Base-by-base conservation (phyloP, 148 eudicot genomes). In the Silene uniflora region DNA sequence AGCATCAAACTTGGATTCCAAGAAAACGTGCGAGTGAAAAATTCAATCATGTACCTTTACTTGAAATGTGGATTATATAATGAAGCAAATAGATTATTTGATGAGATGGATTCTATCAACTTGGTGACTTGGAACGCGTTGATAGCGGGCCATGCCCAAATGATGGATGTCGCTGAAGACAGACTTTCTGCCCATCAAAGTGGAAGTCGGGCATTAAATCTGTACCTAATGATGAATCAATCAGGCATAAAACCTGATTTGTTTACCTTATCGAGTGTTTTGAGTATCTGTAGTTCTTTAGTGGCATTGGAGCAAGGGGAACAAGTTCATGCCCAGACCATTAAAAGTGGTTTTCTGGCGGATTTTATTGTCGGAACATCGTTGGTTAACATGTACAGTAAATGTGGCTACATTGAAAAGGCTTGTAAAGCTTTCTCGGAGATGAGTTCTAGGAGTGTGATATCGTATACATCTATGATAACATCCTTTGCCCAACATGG, bases 91-190 rank as follows among this genome's bases (percentile, higher is more conserved):
- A 83, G 72, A 71, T 71, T 91, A 73, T 86, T 89, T 67, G 82
- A 82, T 75, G 84, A 83, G 73, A 82, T 87, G 88, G 84, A 81
- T 49, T 74, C 73, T 21, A 67, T 76, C 32, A 81, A 87, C 80
- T 75, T 85, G 80, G 87, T 89, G 49, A 86, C 92, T 6, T 91
- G 96, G 96, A 89, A 91, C 79, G 87, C 92, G n/a, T 82, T 91
- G 86, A 91, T 89, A 83, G 89, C 92, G 44, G 96, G 96, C 59
- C 86, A 83, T 84, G 96, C 89, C 64, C 89, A 91, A 55, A 84
- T 87, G 88, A 89, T 81, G 84, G 86, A 78, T 81, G 74, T 80
- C 19, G 76, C 81, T 24, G 84, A 81, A 47, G 80, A 91, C 67
- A 79, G 81, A 23, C 69, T 91, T 66, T 79, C 79, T 14, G 84